Evolutionary conservation across 2,329 filamentous ascomycete genomes (phyloP).

Genomic region (Calonectria pseudoreteaudii): DNA sequence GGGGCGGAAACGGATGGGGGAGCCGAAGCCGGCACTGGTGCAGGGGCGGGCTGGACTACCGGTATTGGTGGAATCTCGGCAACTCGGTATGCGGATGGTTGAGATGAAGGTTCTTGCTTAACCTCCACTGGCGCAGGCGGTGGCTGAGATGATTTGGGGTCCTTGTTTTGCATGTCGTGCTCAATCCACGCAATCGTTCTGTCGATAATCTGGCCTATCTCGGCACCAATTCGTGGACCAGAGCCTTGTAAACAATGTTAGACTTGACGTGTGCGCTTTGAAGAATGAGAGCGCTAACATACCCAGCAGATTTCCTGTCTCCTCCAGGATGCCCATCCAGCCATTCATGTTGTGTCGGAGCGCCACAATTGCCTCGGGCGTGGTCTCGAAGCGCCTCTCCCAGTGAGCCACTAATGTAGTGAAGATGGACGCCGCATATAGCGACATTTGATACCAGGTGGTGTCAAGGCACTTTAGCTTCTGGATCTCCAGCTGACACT

Average conservation of each 20-base stretch:
- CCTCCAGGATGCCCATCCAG: constrained; percentile 76
- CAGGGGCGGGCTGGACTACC: not conserved
- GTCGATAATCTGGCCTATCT: constrained; percentile 62
- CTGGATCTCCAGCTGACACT: constrained; percentile 68
- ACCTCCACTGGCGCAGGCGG: constrained; percentile 41
- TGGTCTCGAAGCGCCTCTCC: constrained; percentile 72
- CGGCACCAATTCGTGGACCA: constrained; percentile 56
- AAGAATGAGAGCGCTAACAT: constrained; percentile 45
- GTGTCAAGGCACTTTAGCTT: constrained; percentile 78
- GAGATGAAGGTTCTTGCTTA: constrained; percentile 50
- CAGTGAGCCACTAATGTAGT: constrained; percentile 77
- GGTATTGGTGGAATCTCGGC: constrained; percentile 26
- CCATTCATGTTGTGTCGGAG: constrained; percentile 75
- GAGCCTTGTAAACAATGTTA: constrained; percentile 54
- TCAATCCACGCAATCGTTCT: constrained; percentile 66
- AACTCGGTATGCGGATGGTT: constrained; percentile 38
- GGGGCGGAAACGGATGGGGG: not conserved
- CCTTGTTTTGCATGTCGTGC: constrained; percentile 57
- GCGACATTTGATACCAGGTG: constrained; percentile 80
- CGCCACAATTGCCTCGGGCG: constrained; percentile 66
- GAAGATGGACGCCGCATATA: constrained; percentile 80
- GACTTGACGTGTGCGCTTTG: not conserved
- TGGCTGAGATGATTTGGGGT: constrained; percentile 32
- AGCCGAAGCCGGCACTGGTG: constrained; percentile 6
- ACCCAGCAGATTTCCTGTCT: constrained; percentile 76